Base-by-base conservation (phyloP, 306 rosid genomes). In the Begonia fuchsioides region DNA sequence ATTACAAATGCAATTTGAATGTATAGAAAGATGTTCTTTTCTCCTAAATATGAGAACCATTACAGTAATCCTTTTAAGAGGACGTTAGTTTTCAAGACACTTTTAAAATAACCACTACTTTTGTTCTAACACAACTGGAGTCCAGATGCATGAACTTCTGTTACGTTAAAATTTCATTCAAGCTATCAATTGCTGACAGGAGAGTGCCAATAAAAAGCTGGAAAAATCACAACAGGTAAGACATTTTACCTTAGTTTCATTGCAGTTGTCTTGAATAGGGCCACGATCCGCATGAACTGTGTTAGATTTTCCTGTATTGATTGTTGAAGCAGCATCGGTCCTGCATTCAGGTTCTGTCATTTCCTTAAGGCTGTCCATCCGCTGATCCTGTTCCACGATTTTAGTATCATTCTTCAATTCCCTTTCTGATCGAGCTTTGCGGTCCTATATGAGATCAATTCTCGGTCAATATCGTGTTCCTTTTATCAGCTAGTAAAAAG, bases 371-470 rank as follows among this genome's bases (percentile, higher is more conserved):
- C 32, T 20, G 5, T n/a, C n/a, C n/a, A n/a, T n/a, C n/a, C n/a
- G n/a, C n/a, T n/a, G n/a, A n/a, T 20, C 32, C 5, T 20, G 3
- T 20, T 20, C 26, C 26, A 19, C 3, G 2, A 19, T 19, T 46
- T 46, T 58, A 16, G 56, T 58, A 61, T 50, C 80, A 52, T 68
- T 69, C 53, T 59, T 68, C 15, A 52, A 52, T 56, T 67, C 71
- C 62, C 72, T 62, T 49, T 54, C 64, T 60, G 64, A 79, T 16
- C 40, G 63, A 55, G 57, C 63, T 53, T 60, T 68, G 67, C 58
- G 82, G 56, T 58, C 82, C 96, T 88, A 52, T 14, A 76, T 15
- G 60, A 74, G 51, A 60, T 41, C 75, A 51, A 49, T 54, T 13
- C 13, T 38, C 11, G 3, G 18, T 47, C 2, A 13, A 12, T 15